A percentile compares a stretch with the other conserved stretches of the same genome.
Conservation (phyloP, 2,329 filamentous ascomycete genomes). For the Diaporthe sp. region DNA sequence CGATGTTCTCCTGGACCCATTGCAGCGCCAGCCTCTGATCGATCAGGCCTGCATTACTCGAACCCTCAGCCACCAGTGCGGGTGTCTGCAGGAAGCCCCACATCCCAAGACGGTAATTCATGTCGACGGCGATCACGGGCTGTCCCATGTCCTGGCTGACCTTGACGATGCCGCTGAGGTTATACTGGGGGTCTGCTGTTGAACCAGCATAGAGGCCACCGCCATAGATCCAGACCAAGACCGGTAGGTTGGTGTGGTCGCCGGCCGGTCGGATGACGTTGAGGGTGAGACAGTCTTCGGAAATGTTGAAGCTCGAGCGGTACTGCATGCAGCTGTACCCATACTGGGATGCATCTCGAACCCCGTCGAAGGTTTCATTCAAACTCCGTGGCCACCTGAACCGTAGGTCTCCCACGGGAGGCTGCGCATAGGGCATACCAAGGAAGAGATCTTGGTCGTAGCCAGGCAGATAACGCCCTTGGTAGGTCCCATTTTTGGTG, state of each 20-base stretch:
- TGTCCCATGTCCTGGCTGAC: constrained; percentile 65
- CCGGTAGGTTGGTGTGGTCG: constrained; percentile 54
- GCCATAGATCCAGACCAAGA: constrained; percentile 71
- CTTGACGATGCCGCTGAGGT: constrained; percentile 72
- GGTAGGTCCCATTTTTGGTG: constrained; percentile 52
- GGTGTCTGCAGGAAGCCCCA: constrained; percentile 68
- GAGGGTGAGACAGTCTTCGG: constrained; percentile 63
- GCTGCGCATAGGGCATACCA: constrained; percentile 57
- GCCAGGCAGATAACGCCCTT: constrained; percentile 49
- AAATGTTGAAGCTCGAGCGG: constrained; percentile 56
- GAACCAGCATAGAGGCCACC: constrained; percentile 67
- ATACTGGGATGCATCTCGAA: constrained; percentile 57
- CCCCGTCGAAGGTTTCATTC: constrained; percentile 55
- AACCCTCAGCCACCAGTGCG: constrained; percentile 57
- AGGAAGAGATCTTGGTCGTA: constrained; percentile 59
- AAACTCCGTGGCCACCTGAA: constrained; percentile 55
- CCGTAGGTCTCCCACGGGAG: constrained; percentile 53
- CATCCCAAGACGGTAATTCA: constrained; percentile 67
- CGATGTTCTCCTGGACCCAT: constrained; percentile 69
- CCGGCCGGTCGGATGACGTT: constrained; percentile 59
- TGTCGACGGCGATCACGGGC: constrained; percentile 66
- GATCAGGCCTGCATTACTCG: constrained; percentile 63
- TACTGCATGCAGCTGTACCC: constrained; percentile 64
- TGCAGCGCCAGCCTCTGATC: constrained; percentile 64
- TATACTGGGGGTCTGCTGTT: constrained; percentile 70